Evolutionary conservation across 108 stramenopile genomes (phyloP), one percentile per base, ranked within the genome.

Genomic region (Seminavis robusta): DNA sequence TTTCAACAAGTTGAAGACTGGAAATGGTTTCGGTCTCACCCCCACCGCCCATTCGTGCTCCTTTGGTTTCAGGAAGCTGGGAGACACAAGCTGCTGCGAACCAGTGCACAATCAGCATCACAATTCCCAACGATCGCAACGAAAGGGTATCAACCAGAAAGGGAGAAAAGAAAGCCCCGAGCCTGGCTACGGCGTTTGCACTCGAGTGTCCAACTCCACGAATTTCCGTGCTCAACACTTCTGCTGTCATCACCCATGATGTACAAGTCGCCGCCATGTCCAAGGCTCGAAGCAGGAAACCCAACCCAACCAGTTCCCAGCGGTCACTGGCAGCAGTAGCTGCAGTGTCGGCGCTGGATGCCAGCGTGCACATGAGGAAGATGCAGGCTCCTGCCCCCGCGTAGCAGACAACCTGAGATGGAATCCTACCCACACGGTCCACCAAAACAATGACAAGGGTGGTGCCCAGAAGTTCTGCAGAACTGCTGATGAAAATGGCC

Each of bases 221-320:
- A 42, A 90, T 77, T 41, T 90, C 89, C 15, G 89, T 90, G 8
- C 83, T 68, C 4, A 84, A 66, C 27, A 90, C 76, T 59, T 90
- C 89, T 5, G 89, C 83, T 1, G 89, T 90, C 17, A 44, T 59
- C 0, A 86, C 79, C 89, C 89, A 90, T 30, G 84, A 77, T 0
- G 61, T 58, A 47, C 82, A 84, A 7, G 69, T 72, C 20, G 70
- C 84, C 8, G 61, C 44, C 89, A 90, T 90, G 64, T 82, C 79
- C 58, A 80, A 90, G 2, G 82, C 69, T 64, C 89, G 75, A 0
- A 83, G 67, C 3, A 75, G 32, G 50, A 90, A 86, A 7, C 83
- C 53, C 8, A 90, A 60, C 1, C 59, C 20, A 39, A 80, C 65
- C 47, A 77, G 47, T 21, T 47, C 33, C 16, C 34, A 47, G 11